A percentile compares a stretch with the other conserved stretches of the same genome.
Evolutionary conservation across 108 stramenopile species (phyloP).

Genomic region (Ochromonas danica): DNA sequence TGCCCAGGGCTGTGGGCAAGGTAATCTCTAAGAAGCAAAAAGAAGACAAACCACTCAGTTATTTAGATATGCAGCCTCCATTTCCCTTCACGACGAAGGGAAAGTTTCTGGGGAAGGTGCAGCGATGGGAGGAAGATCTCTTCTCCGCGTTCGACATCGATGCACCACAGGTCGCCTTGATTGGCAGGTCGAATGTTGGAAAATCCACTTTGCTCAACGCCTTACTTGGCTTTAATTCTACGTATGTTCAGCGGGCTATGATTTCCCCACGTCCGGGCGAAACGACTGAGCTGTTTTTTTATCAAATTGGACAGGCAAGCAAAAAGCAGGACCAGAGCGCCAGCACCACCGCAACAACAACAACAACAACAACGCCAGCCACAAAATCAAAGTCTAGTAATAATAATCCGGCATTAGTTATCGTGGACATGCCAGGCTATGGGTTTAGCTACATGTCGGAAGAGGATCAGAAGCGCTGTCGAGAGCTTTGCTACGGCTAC

Average conservation of each 20-base stretch:
- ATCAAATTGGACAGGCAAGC: background rate
- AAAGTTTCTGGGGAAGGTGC: background rate
- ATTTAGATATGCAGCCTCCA: background rate
- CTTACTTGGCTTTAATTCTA: background rate
- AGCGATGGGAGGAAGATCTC: background rate
- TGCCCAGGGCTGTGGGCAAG: no score
- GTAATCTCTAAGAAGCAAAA: background rate
- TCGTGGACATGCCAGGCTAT: conserved; percentile 50
- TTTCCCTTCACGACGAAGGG: conserved; percentile 5
- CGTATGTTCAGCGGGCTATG: conserved; percentile 1
- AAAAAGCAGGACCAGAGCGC: background rate
- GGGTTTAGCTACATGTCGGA: conserved; percentile 50
- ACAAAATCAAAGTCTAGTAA: background rate
- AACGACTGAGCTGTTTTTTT: background rate
- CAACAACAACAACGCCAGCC: background rate
- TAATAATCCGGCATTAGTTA: conserved; percentile 34
- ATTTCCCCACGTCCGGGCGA: conserved; percentile 1
- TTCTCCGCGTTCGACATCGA: background rate
- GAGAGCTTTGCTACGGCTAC: conserved; percentile 22
- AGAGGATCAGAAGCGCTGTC: conserved; percentile 37
- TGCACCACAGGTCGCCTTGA: conserved; percentile 22
- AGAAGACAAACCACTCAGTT: background rate
- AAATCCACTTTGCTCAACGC: conserved; percentile 25
- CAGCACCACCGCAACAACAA: background rate
- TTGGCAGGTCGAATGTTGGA: conserved; percentile 35